Evolutionary conservation across 2,329 filamentous ascomycete genomes (phyloP), one percentile per base, ranked within the genome.

Genomic region (Bertia moriformis): DNA sequence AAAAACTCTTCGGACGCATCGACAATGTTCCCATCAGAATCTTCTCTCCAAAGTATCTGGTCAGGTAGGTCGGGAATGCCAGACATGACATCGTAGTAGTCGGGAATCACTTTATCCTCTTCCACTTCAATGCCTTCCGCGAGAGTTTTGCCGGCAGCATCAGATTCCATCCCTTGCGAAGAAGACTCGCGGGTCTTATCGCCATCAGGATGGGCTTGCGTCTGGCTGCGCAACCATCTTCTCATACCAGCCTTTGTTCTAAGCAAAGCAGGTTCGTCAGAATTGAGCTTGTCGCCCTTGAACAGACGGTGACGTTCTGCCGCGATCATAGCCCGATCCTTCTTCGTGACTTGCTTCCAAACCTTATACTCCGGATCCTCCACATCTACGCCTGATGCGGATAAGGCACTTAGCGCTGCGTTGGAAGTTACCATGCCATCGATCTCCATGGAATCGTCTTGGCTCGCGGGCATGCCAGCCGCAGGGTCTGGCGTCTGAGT

Each of bases 281-380:
- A 58, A 52, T 95, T 93, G 38, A 98, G 66, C 50, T 78, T 84
- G 49, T 87, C 80, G 38, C 81, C 83, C 44, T 81, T 82, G 61
- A 98, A 94, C 13, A 98, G 71, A 29, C 83, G 74, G 56, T 87
- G 79, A 20, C 91, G 75, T 54, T 94, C 85, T 45, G 88, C 86
- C 42, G 91, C 83, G 39, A 89, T 76, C 18, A 82, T 65, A 3
- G 91, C 91, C 44, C 91, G 79, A 51, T 94, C 88, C 55, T 91
- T 95, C 61, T 96, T 96, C 2, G 91, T 98, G 30, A 94, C 86
- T 58, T 96, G 89, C 62, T 96, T 98, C 91, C 93, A 98, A 24
- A 91, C 83, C 56, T 93, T 93, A 62, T 91, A 94, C 53, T 95
- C 89, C 42, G 96, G 88, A 49, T 96, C 88, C 48, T 93, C 32